A percentile compares a stretch with the other conserved stretches of the same genome.
Evolutionary conservation across 2,329 filamentous ascomycete species (phyloP).

Genomic region (Colletotrichum tofieldiae): DNA sequence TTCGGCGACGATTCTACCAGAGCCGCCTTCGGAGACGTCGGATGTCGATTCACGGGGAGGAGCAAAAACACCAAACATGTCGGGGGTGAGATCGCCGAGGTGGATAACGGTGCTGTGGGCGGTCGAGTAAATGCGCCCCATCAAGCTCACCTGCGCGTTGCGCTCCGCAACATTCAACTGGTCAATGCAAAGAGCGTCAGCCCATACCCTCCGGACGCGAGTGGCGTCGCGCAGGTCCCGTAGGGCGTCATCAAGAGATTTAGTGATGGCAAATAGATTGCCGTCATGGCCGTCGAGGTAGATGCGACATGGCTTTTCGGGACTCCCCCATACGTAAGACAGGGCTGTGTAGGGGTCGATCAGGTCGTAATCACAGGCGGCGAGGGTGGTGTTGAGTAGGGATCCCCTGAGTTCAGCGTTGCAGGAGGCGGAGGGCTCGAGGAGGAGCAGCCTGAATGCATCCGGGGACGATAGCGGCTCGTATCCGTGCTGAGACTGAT

Average conservation of each 20-base stretch:
- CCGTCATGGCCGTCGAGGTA: slow-evolving; percentile 41
- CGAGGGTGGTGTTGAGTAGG: slow-evolving; percentile 28
- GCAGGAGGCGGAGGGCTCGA: slow-evolving; percentile 14
- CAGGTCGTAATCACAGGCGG: slow-evolving; percentile 17
- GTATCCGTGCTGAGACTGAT: slow-evolving; percentile 25
- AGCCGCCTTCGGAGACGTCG: neutral
- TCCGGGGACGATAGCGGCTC: slow-evolving; percentile 17
- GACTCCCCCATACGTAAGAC: slow-evolving; percentile 48
- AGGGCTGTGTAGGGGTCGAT: slow-evolving; percentile 43
- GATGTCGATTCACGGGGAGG: neutral
- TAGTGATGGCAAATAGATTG: slow-evolving; percentile 4
- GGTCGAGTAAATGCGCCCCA: slow-evolving; percentile 49
- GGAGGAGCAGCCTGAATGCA: slow-evolving; percentile 17
- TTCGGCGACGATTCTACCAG: neutral
- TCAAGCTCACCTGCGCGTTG: slow-evolving; percentile 48
- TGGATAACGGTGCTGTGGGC: slow-evolving; percentile 41
- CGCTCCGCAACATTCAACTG: slow-evolving; percentile 48
- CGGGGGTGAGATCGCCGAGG: slow-evolving; percentile 12
- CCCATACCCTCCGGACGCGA: slow-evolving; percentile 45
- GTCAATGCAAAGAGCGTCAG: slow-evolving; percentile 54
- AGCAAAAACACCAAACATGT: neutral
- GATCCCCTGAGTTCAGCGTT: slow-evolving; percentile 32
- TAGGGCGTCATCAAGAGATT: slow-evolving; percentile 48
- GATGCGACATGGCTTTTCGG: slow-evolving; percentile 40
- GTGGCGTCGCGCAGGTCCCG: slow-evolving; percentile 58